Conservation (phyloP, 208 protist genomes). For the Acanthamoeba culbertsoni region DNA sequence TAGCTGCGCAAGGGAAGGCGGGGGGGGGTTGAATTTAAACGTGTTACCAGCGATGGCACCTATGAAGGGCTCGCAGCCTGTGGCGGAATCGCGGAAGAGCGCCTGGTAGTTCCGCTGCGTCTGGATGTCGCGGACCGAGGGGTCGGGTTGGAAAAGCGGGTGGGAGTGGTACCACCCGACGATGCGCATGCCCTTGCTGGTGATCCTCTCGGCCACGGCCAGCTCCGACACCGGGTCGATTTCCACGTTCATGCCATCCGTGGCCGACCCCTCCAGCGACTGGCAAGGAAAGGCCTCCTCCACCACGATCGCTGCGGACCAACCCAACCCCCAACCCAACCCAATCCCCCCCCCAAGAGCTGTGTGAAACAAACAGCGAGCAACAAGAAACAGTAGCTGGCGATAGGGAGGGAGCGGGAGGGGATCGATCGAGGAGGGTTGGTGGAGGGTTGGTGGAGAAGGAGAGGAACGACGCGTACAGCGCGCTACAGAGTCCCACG, state of each 20-base stretch:
- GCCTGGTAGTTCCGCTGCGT: slow-evolving; percentile 53
- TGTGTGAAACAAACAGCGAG: background rate
- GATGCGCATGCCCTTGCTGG: slow-evolving; percentile 40
- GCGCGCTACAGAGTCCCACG: background rate
- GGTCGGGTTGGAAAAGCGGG: slow-evolving; percentile 58
- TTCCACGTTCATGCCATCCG: slow-evolving; percentile 59
- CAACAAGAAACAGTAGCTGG: background rate
- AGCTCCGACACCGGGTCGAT: slow-evolving; percentile 60
- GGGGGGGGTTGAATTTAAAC: background rate
- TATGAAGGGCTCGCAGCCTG: slow-evolving; percentile 12
- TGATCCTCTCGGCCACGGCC: slow-evolving; percentile 10
- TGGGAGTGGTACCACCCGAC: slow-evolving; percentile 62
- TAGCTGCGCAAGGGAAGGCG: background rate
- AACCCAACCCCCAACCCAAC: background rate
- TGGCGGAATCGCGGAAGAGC: background rate
- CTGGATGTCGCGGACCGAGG: slow-evolving; percentile 49
- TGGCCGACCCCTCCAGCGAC: slow-evolving; percentile 31
- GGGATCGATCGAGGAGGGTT: no score
- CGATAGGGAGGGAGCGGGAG: background rate
- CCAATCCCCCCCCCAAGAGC: background rate
- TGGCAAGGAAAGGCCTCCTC: slow-evolving; percentile 39
- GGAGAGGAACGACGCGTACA: background rate
- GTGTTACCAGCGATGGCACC: slow-evolving; percentile 54
- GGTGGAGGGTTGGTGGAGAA: background rate
- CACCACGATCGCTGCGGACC: slow-evolving; percentile 34